phyloP scores from a whole-genome alignment of 306 rosid species.

The Dalbergia oliveri region DNA sequence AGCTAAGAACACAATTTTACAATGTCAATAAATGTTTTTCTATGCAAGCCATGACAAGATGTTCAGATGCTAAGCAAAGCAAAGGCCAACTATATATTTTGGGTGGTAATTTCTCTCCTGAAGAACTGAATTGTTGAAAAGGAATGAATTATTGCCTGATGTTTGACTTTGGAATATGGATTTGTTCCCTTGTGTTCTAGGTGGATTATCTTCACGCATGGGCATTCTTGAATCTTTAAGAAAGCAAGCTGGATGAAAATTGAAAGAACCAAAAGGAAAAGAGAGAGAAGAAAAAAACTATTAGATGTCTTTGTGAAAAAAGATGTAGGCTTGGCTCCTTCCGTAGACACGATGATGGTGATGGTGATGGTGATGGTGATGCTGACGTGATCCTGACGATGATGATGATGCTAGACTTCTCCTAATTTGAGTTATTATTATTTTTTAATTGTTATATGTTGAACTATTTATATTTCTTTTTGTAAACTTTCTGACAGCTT shows the following conservation, averaged over 20 bases:
- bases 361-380: too few relatives aligned
- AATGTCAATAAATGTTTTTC: neutral
- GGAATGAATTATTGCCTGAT: constrained; percentile 66
- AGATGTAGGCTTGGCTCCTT: too few relatives aligned
- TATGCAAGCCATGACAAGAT: constrained; percentile 29
- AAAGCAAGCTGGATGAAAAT: constrained; percentile 67
- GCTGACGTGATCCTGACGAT: too few relatives aligned
- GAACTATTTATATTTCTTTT: too few relatives aligned
- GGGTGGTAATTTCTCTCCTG: constrained; percentile 6
- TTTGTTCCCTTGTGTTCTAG: constrained; percentile 57
- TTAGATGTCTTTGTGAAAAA: too few relatives aligned
- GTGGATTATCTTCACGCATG: constrained; percentile 50
- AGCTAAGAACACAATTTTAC: constrained; percentile 17
- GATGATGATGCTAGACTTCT: too few relatives aligned
- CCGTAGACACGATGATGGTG: too few relatives aligned
- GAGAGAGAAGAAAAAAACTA: too few relatives aligned
- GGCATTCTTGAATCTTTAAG: constrained; percentile 55
- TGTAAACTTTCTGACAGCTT: too few relatives aligned
- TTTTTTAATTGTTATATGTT: too few relatives aligned
- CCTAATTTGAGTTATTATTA: too few relatives aligned
- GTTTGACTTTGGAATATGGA: constrained; percentile 55
- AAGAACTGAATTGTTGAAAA: constrained; percentile 35
- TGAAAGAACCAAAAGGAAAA: too few relatives aligned
- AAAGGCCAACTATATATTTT: constrained; percentile 9
- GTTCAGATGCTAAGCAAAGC: constrained; percentile 11